phyloP scores from a whole-genome alignment of 2,329 filamentous ascomycete genomes.

The Pezizomycotina sp. region DNA sequence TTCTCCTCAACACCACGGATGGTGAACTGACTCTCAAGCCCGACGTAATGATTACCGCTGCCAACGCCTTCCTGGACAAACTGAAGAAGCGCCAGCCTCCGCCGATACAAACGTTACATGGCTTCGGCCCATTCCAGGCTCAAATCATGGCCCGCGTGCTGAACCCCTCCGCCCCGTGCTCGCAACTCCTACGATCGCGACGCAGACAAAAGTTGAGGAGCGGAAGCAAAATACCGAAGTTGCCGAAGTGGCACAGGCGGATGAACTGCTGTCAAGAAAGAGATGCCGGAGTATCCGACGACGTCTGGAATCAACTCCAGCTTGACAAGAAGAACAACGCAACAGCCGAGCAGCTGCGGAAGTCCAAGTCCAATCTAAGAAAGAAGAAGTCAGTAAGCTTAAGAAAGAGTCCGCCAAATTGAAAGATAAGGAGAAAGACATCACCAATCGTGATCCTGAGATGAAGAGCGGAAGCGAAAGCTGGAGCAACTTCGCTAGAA shows the following conservation, averaged over 20 bases:
- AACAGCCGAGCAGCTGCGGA: slow-evolving; percentile 15
- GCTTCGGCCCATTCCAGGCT: too few species aligned
- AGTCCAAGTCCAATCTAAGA: slow-evolving; percentile 29
- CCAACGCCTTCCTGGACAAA: too few species aligned
- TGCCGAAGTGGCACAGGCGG: slow-evolving; percentile 3
- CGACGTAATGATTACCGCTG: too few species aligned
- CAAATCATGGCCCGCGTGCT: too few species aligned
- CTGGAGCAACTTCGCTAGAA: too few species aligned
- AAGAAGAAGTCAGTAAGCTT: slow-evolving; percentile 30
- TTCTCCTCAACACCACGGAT: too few species aligned
- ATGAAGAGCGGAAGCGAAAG: slow-evolving; percentile 25
- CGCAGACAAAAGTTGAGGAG: too few species aligned
- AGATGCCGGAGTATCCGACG: slow-evolving; percentile 45
- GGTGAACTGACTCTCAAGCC: too few species aligned
- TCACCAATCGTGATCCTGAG: slow-evolving; percentile 22
- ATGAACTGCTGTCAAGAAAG: slow-evolving; percentile 27
- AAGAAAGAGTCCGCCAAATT: slow-evolving; percentile 20
- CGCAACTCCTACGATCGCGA: too few species aligned
- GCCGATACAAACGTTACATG: too few species aligned
- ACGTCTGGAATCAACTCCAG: slow-evolving; percentile 45
- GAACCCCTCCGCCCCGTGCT: too few species aligned
- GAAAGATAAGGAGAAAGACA: slow-evolving; percentile 23
- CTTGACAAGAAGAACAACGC: slow-evolving; percentile 31
- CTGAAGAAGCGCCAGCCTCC: too few species aligned
- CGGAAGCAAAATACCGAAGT: background rate